Percentiles rank a stretch among this genome's conserved stretches.
Conservation (phyloP, 2,329 filamentous ascomycete genomes). For the Beauveria australis region DNA sequence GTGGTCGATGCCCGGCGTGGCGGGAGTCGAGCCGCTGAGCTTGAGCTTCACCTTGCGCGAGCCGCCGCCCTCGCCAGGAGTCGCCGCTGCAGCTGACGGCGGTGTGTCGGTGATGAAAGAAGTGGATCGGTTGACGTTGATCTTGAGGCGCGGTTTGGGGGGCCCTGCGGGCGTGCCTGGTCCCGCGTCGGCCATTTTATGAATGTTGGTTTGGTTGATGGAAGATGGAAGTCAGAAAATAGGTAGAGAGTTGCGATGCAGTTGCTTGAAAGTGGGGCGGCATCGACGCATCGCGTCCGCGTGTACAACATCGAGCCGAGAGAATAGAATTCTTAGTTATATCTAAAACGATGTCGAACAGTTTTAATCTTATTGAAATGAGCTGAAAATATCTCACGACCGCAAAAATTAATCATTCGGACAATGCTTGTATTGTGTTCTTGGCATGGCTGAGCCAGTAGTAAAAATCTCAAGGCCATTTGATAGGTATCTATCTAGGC, state of each 20-base stretch:
- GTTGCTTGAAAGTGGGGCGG: neutral
- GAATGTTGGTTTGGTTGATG: neutral
- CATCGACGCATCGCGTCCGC: neutral
- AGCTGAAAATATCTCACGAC: neutral
- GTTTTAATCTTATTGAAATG: neutral
- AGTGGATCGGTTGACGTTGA: constrained; percentile 29
- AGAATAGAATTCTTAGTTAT: neutral
- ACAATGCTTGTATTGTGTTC: neutral
- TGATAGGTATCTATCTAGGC: neutral
- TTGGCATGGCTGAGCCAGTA: neutral
- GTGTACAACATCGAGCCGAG: neutral
- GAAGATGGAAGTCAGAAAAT: neutral
- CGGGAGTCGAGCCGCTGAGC: constrained; percentile 29
- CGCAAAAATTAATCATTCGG: no score
- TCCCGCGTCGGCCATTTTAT: constrained; percentile 23
- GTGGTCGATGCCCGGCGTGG: constrained; percentile 24
- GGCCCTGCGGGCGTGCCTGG: constrained; percentile 19
- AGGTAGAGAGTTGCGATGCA: neutral
- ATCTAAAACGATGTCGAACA: neutral
- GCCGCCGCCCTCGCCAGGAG: constrained; percentile 23
- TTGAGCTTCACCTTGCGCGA: constrained; percentile 35
- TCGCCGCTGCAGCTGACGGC: constrained; percentile 12
- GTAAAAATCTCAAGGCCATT: neutral
- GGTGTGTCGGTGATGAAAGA: constrained; percentile 25
- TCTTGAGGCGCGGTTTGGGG: constrained; percentile 31